Base-by-base conservation (phyloP, 2,329 filamentous ascomycete genomes). In the Hypocrella siamensis region DNA sequence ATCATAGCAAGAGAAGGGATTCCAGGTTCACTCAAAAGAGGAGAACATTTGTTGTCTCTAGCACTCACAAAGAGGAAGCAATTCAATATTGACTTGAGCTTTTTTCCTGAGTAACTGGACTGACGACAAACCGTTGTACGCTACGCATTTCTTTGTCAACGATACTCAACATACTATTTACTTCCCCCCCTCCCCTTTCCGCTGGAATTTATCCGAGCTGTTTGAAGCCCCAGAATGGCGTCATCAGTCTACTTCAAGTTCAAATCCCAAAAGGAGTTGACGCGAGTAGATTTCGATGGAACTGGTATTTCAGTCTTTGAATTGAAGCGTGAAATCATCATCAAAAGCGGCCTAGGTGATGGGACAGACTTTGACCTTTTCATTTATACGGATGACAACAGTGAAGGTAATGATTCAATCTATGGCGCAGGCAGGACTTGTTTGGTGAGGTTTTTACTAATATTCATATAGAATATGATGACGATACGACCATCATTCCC, bases 171-270 rank as follows among this genome's bases (percentile, higher is more conserved):
- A 26, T 10, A 14, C 11, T 26, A 10, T 14, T 8, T 26, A 24
- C 11, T 28, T 32, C 31, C 24, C 39, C 22, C 15, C 31, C 42
- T 39, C 35, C 38, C 38, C 42, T 42, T 51, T 45, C 44, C 39
- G 41, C n/a, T n/a, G n/a, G n/a, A n/a, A n/a, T n/a, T n/a, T n/a
- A n/a, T n/a, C n/a, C n/a, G n/a, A n/a, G n/a, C n/a, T n/a, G n/a
- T n/a, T 38, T 35, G 40, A 39, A 31, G 15, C 17, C 33, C 33
- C 62, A 74, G 49, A 49, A 94, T 94, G 86, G 75, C 84, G 53
- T 93, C 90, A 35, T 96, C 86, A 43, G 90, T 98, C 52, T 96
- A 94, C 62, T 98, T 94, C 81, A 93, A 93, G 63, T 98, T 98
- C 77, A 96, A 94, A 63, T 96, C 88, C 46, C 85, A 92, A 54